Conservation (phyloP, 768 basidiomycete genomes). For the Sporobolomyces roseus region DNA sequence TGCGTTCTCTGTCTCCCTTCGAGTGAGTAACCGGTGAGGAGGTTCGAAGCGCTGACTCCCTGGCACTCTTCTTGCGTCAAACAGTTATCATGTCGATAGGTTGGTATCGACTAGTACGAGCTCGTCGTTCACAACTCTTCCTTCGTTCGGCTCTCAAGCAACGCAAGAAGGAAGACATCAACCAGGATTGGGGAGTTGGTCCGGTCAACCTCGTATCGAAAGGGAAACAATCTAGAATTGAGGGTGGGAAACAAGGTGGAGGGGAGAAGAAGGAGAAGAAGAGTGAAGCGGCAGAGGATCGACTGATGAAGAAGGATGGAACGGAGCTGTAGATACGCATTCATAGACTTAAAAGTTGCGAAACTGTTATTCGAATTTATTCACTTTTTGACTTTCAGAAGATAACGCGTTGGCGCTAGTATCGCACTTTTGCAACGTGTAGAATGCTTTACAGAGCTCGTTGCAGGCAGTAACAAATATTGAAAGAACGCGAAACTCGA, state of each 20-base stretch:
- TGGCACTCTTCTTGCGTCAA: neutral
- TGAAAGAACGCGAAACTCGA: too few species aligned
- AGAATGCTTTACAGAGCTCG: too few species aligned
- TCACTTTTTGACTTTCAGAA: too few species aligned
- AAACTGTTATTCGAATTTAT: neutral
- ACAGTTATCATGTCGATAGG: conserved; percentile 30
- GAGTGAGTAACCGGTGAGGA: too few species aligned
- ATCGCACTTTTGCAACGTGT: too few species aligned
- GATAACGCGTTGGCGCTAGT: too few species aligned
- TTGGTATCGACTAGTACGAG: conserved; percentile 26
- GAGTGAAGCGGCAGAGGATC: neutral
- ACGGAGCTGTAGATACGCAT: neutral
- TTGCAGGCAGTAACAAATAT: too few species aligned
- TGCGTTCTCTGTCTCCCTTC: conserved; percentile 1
- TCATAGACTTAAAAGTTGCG: neutral
- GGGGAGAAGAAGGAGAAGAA: neutral
- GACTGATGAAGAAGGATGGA: conserved; percentile 26
- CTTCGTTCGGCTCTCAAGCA: conserved; percentile 15
- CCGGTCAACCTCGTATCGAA: neutral
- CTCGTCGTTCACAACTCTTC: conserved; percentile 34
- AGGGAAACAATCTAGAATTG: neutral
- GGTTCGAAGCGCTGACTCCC: too few species aligned
- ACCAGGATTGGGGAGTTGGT: conserved; percentile 11
- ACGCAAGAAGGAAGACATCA: conserved; percentile 10
- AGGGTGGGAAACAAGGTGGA: neutral